phyloP scores from a whole-genome alignment of 306 rosid species.

The Casuarina equisetifolia region DNA sequence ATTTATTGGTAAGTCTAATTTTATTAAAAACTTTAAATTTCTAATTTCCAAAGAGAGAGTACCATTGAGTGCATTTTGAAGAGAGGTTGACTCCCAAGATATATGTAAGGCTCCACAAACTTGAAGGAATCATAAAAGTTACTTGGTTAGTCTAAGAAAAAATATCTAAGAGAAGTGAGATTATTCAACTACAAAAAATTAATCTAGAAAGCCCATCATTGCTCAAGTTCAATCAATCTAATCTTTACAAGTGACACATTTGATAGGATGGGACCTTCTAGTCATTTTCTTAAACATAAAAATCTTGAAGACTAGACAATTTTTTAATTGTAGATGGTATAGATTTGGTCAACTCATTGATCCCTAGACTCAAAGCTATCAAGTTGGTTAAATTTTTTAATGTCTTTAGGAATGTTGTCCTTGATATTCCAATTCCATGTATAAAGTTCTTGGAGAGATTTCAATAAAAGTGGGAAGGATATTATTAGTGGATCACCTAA shows the following conservation, averaged over 20 bases:
- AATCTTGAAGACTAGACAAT: not conserved
- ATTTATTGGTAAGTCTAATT: conserved; percentile 24
- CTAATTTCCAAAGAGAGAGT: conserved; percentile 18
- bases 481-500: too few relatives aligned
- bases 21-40: conserved; percentile 1
- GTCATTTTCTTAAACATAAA: not conserved
- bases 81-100: conserved; percentile 9
- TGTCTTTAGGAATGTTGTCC: too few relatives aligned
- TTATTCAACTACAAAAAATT: not conserved
- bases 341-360: not conserved
- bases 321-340: not conserved
- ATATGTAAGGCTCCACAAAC: conserved; percentile 6
- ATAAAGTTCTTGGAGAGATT: too few relatives aligned
- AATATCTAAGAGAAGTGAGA: not conserved
- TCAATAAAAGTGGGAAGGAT: too few relatives aligned
- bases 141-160: conserved; percentile 3
- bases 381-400: too few relatives aligned
- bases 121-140: not conserved
- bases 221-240: not conserved
- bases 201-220: too few relatives aligned
- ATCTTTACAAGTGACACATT: conserved; percentile 8
- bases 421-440: too few relatives aligned
- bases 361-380: rapidly evolving
- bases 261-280: not conserved
- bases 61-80: conserved; percentile 18